Percentiles rank a stretch among this genome's conserved stretches.
Conservation (phyloP, 768 basidiomycete species). For the Boletus vinaceobasis region DNA sequence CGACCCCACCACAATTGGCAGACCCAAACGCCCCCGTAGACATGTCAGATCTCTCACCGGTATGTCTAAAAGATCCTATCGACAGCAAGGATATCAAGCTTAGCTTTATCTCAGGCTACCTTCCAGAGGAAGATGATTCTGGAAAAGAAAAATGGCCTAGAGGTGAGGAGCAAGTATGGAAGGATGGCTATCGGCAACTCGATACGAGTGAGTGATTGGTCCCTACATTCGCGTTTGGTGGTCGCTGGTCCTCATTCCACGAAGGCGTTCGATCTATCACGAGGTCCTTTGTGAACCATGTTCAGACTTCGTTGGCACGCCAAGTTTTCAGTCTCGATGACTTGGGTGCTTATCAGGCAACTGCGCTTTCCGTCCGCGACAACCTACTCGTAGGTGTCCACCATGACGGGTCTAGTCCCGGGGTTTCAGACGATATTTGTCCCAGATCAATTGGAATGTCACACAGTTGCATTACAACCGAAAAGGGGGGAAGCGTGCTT, state of each 20-base stretch:
- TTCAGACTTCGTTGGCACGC: conserved; percentile 86
- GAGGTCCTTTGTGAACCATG: conserved; percentile 75
- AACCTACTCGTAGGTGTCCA: conserved; percentile 64
- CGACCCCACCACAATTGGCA: conserved; percentile 65
- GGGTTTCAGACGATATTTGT: not conserved
- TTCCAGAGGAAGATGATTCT: conserved; percentile 69
- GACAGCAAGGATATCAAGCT: not conserved
- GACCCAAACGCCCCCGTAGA: conserved; percentile 46
- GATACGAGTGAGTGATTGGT: conserved; percentile 45
- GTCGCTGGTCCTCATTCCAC: conserved; percentile 1
- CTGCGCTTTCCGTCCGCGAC: conserved; percentile 84
- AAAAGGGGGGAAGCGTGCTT: conserved; percentile 84
- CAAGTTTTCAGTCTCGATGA: conserved; percentile 87
- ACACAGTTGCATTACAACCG: conserved; percentile 75
- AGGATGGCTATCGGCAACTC: conserved; percentile 52
- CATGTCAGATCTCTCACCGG: conserved; percentile 71
- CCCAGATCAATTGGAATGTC: conserved; percentile 79
- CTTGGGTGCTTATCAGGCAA: conserved; percentile 88
- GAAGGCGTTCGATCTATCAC: conserved; percentile 62
- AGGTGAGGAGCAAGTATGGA: conserved; percentile 77
- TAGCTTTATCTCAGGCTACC: conserved; percentile 55
- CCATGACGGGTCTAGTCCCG: not conserved
- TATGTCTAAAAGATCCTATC: conserved; percentile 22
- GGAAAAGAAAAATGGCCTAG: conserved; percentile 86
- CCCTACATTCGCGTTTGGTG: not conserved